Conservation (phyloP, 306 rosid species). For the Rosa multiflora region DNA sequence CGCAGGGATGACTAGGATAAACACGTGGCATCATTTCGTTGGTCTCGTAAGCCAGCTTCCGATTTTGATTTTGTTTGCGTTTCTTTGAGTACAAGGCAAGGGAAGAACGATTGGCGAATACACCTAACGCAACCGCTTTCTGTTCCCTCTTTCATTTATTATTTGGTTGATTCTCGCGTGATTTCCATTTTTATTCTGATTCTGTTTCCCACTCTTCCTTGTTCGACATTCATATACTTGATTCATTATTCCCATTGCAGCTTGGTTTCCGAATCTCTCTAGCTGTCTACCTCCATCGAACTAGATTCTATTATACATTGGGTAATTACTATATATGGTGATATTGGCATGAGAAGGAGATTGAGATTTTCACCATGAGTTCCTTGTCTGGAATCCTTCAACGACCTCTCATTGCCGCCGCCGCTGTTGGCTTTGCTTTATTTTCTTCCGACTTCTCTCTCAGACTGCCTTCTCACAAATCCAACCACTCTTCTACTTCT, state of each 20-base stretch:
- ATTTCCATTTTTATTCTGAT: no score
- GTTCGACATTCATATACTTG: no score
- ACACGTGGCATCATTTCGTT: not conserved
- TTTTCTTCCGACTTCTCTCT: slow-evolving; percentile 63
- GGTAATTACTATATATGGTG: not conserved
- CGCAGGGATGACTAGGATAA: not conserved
- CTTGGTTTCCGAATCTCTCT: no score
- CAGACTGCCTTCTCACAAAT: slow-evolving; percentile 45
- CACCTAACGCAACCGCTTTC: no score
- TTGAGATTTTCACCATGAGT: slow-evolving; percentile 40
- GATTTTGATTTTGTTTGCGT: not conserved
- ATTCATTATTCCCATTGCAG: no score
- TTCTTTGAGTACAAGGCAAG: no score
- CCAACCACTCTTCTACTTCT: not conserved
- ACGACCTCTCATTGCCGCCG: slow-evolving; percentile 83
- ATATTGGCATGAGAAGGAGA: slow-evolving; percentile 17
- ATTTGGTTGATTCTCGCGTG: no score
- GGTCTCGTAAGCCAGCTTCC: not conserved
- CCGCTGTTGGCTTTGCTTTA: slow-evolving; percentile 76
- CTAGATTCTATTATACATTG: no score
- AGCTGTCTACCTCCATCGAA: not conserved
- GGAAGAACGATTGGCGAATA: no score
- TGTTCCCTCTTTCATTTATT: no score
- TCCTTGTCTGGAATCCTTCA: slow-evolving; percentile 76
- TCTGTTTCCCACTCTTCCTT: no score